Base-by-base conservation (phyloP, 2,329 filamentous ascomycete genomes). In the Beauveria sp. region DNA sequence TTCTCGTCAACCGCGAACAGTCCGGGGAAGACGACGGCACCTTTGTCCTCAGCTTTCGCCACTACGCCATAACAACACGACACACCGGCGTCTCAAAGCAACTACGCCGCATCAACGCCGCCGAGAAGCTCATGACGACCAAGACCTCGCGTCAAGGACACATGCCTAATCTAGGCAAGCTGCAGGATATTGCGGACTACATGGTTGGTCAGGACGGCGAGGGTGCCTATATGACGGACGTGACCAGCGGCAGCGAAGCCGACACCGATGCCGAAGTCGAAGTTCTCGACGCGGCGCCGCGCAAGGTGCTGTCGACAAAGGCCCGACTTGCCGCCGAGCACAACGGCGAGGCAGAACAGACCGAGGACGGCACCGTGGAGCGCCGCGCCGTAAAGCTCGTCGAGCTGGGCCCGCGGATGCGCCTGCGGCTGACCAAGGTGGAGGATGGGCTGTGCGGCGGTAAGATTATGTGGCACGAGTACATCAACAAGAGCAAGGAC, bases 241-340 rank as follows among this genome's bases (percentile, higher is more conserved):
- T 77, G 22, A 89, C 86, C 1, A 96, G 91, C 65, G 95, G 96
- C 61, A 96, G 91, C 46, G 95, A 99, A 71, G 79, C 89, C 26
- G 95, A 98, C 65, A 97, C 93, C 0, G 95, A 99, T 70, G 93
- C 91, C 49, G 95, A 99, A 74, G 91, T 99, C 12, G 95, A 99
- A 72, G 86, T 99, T 24, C 83, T 80, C 20, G 86, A 86, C 77
- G 82, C 78, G 62, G 77, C 86, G 60, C 78, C 86, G 1, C 81
- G 84, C 67, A 88, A 84, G 69, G 84, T 90, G 0, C 74, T 86
- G 26, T 77, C 80, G 74, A 79, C 83, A 74, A 72, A 78, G 73
- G 71, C 78, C 1, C 77, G 77, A 26, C 74, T 76, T 54, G 78
- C 71, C 22, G 75, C 72, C 0, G 74, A 74, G 0, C 69, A 73